Conservation (phyloP, 176 grass and related monocot genomes). For the Musa beccarii region DNA sequence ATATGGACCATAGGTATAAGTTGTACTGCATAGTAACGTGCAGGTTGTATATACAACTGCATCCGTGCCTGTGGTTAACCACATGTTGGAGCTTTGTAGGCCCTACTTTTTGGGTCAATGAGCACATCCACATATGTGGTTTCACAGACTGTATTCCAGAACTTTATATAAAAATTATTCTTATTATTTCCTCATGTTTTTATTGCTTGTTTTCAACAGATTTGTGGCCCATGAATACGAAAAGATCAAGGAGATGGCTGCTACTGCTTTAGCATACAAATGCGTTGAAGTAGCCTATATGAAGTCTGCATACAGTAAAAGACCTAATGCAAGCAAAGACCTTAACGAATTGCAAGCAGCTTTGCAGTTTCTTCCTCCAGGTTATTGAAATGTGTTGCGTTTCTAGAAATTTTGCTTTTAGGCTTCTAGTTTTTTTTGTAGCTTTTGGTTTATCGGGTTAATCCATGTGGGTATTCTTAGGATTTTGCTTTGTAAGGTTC, state of each 20-base stretch:
- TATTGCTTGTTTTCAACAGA: conserved; percentile 31
- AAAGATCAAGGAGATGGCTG: conserved; percentile 69
- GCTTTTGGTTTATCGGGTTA: not conserved
- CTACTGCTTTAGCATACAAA: conserved; percentile 87
- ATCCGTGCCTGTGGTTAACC: too few relatives aligned
- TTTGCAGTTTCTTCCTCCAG: conserved; percentile 56
- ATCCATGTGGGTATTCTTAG: too few relatives aligned
- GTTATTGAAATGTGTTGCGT: conserved; percentile 31
- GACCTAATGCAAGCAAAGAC: conserved; percentile 59
- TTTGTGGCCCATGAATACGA: conserved; percentile 78
- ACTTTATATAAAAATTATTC: too few relatives aligned
- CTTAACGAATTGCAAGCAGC: conserved; percentile 63
- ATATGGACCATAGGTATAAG: too few relatives aligned
- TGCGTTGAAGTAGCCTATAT: conserved; percentile 93
- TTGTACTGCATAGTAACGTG: too few relatives aligned
- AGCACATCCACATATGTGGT: too few relatives aligned
- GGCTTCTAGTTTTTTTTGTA: not conserved
- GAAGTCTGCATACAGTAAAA: conserved; percentile 79
- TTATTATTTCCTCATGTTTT: not conserved
- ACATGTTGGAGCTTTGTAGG: too few relatives aligned
- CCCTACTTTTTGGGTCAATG: too few relatives aligned
- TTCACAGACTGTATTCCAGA: too few relatives aligned
- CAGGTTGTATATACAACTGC: too few relatives aligned
- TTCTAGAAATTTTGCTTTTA: not conserved
- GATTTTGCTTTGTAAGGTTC: not conserved